Base-by-base conservation (phyloP, 208 protist genomes). In the Wallacemonas sp. region DNA sequence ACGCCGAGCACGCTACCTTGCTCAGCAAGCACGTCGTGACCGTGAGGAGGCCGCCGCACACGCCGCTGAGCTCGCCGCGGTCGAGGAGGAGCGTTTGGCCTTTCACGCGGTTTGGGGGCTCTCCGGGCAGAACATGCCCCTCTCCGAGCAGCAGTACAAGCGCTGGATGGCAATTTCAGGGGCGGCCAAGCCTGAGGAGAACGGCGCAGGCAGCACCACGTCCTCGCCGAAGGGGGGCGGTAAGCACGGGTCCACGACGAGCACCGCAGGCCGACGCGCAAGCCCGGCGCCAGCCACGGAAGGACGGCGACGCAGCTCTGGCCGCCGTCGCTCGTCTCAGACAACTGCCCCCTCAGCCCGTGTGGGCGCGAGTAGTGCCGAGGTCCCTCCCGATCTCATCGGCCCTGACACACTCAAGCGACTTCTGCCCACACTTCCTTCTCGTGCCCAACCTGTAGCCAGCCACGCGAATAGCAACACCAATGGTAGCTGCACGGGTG, bases 21-120 rank as follows among this genome's bases (percentile, higher is more conserved):
- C 19, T 14, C 46, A 68, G 42, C 45, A 64, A 30, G 31, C 46
- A 21, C 46, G 42, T 34, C 62, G 34, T 1, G 61, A 70, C 33
- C 41, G 62, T 12, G 72, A 22, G 39, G 42, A 30, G 17, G 66
- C 9, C 0, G 65, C 54, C 14, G 60, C 19, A 27, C 51, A 59
- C 51, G 68, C 53, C 34, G 26, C 55, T 17, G 47, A 24, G 58
- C 34, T 59, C 12, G 60, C 66, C 2, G 60, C 46, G 9, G 22
- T 79, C 15, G 54, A 74, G 17, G 68, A 77, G 19, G 66, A 41
- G 19, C 70, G 75, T 61, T 27, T 65, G 19, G 77, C 75, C 8
- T 86, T 94, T 54, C 88, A 94, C 66, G 68, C 75, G 5, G 47
- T 82, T 21, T 94, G 81, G 80, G 60, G 63, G 0, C 70, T 91